Conservation (phyloP, 2,329 filamentous ascomycete species). For the Phyllosticta citribraziliensis region DNA sequence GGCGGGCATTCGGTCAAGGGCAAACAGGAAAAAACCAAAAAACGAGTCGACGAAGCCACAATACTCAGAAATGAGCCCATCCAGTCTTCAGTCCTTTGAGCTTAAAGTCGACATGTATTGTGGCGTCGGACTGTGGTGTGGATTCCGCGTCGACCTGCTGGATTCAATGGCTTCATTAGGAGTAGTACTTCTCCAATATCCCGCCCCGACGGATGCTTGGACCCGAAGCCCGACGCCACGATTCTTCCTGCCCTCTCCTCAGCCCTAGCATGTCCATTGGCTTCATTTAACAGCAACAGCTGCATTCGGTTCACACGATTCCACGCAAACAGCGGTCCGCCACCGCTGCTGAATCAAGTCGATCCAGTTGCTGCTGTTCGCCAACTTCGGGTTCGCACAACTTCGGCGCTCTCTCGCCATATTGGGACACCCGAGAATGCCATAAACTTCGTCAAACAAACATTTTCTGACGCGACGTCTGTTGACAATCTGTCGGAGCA, state of each 20-base stretch:
- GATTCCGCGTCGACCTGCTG: neutral
- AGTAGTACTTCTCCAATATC: neutral
- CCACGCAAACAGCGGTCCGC: too few relatives aligned
- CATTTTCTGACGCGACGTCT: neutral
- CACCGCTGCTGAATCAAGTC: too few relatives aligned
- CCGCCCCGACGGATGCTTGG: neutral
- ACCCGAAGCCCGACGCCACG: neutral
- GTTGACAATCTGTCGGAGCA: neutral
- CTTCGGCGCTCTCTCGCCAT: too few relatives aligned
- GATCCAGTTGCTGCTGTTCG: too few relatives aligned
- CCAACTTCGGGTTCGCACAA: too few relatives aligned
- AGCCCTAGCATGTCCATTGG: too few relatives aligned
- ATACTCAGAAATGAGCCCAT: neutral
- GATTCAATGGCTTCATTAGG: neutral
- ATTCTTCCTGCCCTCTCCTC: too few relatives aligned
- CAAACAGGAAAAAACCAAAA: neutral
- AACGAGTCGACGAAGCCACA: neutral
- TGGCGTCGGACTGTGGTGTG: neutral
- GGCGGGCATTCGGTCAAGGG: neutral
- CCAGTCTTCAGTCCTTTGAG: neutral
- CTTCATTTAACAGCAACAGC: too few relatives aligned
- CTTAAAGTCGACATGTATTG: neutral
- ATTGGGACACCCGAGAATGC: too few relatives aligned
- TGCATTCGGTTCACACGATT: too few relatives aligned
- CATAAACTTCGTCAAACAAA: neutral